Conservation (phyloP, 163 green algal genomes). For the Chloroidium sp. region DNA sequence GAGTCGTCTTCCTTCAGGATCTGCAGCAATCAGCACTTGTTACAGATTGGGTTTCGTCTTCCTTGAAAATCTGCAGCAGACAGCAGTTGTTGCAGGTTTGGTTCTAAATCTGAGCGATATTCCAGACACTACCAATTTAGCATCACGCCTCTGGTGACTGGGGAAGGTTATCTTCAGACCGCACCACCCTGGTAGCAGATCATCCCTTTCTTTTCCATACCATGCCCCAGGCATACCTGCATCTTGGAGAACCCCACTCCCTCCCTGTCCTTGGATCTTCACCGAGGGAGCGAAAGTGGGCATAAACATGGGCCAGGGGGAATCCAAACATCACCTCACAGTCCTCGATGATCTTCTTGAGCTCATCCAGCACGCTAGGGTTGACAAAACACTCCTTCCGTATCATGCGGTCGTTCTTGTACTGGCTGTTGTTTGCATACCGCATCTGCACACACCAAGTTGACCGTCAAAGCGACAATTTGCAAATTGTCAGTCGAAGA, state of each 20-base stretch:
- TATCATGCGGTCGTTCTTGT: conserved; percentile 99
- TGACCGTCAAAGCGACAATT: neutral
- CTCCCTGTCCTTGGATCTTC: neutral
- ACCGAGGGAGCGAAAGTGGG: neutral
- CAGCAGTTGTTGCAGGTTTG: no score
- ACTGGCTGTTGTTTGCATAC: conserved; percentile 98
- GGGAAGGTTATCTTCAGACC: no score
- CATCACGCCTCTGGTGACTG: no score
- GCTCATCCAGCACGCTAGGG: conserved; percentile 73
- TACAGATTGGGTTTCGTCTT: no score
- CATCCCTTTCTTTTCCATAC: no score
- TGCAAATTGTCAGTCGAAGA: no score
- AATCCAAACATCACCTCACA: conserved; percentile 57
- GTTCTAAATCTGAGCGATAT: no score
- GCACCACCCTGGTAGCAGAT: no score
- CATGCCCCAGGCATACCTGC: no score
- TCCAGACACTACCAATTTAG: no score
- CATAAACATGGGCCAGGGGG: neutral
- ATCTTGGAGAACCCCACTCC: no score
- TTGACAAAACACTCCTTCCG: conserved; percentile 77
- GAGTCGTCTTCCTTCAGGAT: conserved; percentile 95
- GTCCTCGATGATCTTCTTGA: conserved; percentile 86
- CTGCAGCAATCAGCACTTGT: conserved; percentile 29
- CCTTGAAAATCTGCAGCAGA: no score
- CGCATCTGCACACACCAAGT: conserved; percentile 56